Evolutionary conservation across 192 early-diverging fungal genomes (phyloP), one percentile per base, ranked within the genome.

Genomic region (Coemansia biformis): DNA sequence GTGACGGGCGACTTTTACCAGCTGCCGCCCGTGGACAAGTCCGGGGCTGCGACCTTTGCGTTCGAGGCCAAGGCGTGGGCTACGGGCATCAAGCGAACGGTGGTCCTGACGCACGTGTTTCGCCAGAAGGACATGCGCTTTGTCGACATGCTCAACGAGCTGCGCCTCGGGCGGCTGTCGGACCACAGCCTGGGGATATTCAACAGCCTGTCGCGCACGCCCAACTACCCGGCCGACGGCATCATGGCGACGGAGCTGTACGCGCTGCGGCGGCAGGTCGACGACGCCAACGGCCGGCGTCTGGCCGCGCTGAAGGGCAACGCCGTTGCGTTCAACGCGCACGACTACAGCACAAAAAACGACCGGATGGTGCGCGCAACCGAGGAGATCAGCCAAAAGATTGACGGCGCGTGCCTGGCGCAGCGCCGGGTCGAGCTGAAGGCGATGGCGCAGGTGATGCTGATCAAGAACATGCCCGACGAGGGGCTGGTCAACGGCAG

Each of bases 1-100:
- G 51, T 83, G 12, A 85, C 87, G 0, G 88, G 88, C 7, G 88
- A 90, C 28, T 90, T 90, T 45, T 90, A 84, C 57, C 88, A 90
- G 55, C 64, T 90, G 18, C 88, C 88, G 26, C 88, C 88, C 2
- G 85, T 90, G 7, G 63, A 77, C 5, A 65, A 71, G 30, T 14
- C 24, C 2, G 66, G 71, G 19, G 50, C 38, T 2, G 63, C 65
- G 8, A 69, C 69, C 57, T 84, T 86, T 57, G 81, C 78, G 12
- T 88, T 88, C 53, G 84, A 90, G 36, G 58, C 79, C 18, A 36
- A 59, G 6, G 48, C 70, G 10, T 90, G 88, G 88, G 29, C 23
- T 12, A 46, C 16, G 26, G 71, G 66, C 0, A 63, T 88, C 5
- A 42, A 58, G 12, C 54, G 63, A 15, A 86, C 81, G 7, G 71